phyloP scores from a whole-genome alignment of 2,329 filamentous ascomycete genomes.

The Leptographium galeiforme region DNA sequence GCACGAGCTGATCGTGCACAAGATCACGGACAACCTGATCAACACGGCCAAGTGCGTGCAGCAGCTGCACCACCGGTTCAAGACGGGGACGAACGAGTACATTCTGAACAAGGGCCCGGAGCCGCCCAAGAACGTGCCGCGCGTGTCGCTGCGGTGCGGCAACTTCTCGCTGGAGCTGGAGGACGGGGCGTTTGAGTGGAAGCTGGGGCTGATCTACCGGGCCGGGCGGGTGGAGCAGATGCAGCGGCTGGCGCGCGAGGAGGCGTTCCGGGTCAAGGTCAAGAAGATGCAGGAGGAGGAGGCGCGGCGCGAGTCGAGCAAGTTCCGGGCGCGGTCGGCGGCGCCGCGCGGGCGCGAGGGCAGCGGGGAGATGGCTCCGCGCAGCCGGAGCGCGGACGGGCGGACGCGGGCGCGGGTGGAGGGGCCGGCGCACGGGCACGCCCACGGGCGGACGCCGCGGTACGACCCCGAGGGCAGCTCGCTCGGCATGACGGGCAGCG shows the following conservation, averaged over 20 bases:
- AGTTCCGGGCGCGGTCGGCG: constrained; percentile 41
- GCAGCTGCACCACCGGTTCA: constrained; percentile 88
- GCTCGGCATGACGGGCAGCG: constrained; percentile 52
- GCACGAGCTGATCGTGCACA: constrained; percentile 79
- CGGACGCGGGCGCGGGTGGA: constrained; percentile 19
- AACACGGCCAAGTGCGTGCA: constrained; percentile 78
- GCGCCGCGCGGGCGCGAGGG: constrained; percentile 22
- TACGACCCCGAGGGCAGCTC: constrained; percentile 74
- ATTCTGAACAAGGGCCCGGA: constrained; percentile 76
- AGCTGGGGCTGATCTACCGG: constrained; percentile 85
- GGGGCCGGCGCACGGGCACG: constrained; percentile 8
- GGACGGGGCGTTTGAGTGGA: constrained; percentile 96
- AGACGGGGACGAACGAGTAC: constrained; percentile 76
- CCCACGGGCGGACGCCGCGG: constrained; percentile 32
- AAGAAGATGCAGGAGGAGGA: constrained; percentile 71
- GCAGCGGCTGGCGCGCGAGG: constrained; percentile 77
- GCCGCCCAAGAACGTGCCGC: constrained; percentile 73
- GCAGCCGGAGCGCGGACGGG: constrained; percentile 38
- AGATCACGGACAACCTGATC: constrained; percentile 83
- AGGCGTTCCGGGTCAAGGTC: constrained; percentile 76
- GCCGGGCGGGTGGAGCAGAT: constrained; percentile 79
- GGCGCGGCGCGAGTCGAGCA: constrained; percentile 36
- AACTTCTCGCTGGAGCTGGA: constrained; percentile 84
- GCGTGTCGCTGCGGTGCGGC: constrained; percentile 68
- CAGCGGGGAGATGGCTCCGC: neutral